Evolutionary conservation across 2,329 filamentous ascomycete species (phyloP), one percentile per base, ranked within the genome.

Genomic region (Teratosphaeria destructans): DNA sequence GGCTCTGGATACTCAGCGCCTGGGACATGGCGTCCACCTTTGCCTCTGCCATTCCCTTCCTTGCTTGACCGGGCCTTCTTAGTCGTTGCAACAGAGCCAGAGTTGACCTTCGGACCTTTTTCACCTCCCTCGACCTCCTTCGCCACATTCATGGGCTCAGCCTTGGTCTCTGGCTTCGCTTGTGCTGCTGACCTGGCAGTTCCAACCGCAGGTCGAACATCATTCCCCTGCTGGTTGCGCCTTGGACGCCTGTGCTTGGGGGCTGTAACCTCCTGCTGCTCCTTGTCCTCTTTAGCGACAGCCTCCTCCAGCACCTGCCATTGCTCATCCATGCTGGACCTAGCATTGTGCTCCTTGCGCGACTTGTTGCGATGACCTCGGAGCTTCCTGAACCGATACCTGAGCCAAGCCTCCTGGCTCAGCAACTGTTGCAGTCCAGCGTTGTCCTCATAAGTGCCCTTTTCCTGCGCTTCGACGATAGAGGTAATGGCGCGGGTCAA

Each of bases 401-500:
- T 32, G 6, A 57, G 39, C 37, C 37, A 57, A 3, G 52, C 39
- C 16, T 57, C 56, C 23, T 16, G 10, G 23, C 26, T 19, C 14
- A 49, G 23, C 26, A 57, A n/a, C n/a, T n/a, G 2, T n/a, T 29
- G 7, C 12, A 57, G 39, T 27, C 26, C 35, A 16, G 29, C 37
- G 7, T 52, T 14, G 10, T 34, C 14, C 6, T 29, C 10, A 32
- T 57, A 57, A n/a, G 39, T 27, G 34, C 26, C n/a, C 6, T 52
- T 52, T 6, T 49, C 43, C 19, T 57, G 26, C 32, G 52, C 35
- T n/a, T 61, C 29, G n/a, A 58, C 39, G 8, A 59, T 35, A 3
- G 61, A 57, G 26, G 64, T 66, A 52, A 65, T 61, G 47, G 60
- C 53, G 58, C 65, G 61, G 19, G 37, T 60, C 52, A 66, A n/a